Evolutionary conservation across 2,329 filamentous ascomycete species (phyloP), one percentile per base, ranked within the genome.

Genomic region (Fusarium sp.): DNA sequence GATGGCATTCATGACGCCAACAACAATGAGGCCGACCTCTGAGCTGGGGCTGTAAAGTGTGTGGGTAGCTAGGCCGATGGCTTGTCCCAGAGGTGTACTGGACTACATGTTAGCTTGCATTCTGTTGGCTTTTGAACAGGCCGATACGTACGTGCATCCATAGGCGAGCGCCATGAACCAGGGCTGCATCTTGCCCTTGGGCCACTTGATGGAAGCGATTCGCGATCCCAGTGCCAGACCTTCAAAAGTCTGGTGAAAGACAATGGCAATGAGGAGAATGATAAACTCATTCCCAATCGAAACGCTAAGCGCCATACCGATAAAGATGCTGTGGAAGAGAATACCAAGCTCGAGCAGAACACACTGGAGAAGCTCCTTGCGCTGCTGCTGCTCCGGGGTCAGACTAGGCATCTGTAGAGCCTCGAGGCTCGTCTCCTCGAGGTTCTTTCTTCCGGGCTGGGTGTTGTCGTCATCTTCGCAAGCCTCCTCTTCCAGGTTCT

Each of bases 241-340:
- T 74, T 75, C 78, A 58, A 81, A 81, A 1, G 76, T 77, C 68
- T 83, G 89, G 70, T 94, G 91, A 74, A 93, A 93, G 48, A 84
- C 83, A 66, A 94, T 92, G 46, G 91, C 91, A 42, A 93, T 82
- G 2, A 93, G 81, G 54, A 94, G 86, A n/a, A 93, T 87, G 49
- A 91, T 81, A 69, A 94, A 94, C 5, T 88, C 85, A 9, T 88
- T 87, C 1, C 90, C 90, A 1, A 89, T 89, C 4, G 90, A 88
- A 8, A 94, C 90, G 29, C 88, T 91, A 37, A 94, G 81, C 4
- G 91, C 89, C 89, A 93, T 93, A 58, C 91, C 91, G 65, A 94
- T 93, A 71, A 94, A 94, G 58, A 93, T 81, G 70, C 87, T 90
- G 67, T 76, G 75, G 50, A 76, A 76, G 39, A 76, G 67, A 64